Evolutionary conservation across 108 stramenopile genomes (phyloP).

Genomic region (Skeletonema potamos): DNA sequence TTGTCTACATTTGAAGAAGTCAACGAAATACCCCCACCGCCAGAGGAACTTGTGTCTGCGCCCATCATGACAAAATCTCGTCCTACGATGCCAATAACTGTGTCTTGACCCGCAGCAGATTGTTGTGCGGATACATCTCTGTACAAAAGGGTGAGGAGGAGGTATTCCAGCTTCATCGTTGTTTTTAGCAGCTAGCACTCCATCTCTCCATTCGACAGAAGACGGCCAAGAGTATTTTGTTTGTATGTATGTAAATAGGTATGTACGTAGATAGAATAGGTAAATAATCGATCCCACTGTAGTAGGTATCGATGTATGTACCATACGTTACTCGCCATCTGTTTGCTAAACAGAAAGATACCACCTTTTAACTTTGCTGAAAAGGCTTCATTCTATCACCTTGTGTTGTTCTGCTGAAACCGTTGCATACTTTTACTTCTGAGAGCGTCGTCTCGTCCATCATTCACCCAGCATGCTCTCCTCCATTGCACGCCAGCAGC

Average conservation of each 20-base stretch:
- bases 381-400: too few species aligned
- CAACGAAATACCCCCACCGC: constrained; percentile 54
- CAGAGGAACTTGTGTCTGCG: constrained; percentile 61
- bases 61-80: constrained; percentile 79
- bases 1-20: constrained; percentile 74
- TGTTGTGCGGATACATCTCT: constrained; percentile 20
- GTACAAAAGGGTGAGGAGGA: not conserved
- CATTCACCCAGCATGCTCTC: not conserved
- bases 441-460: not conserved
- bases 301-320: too few species aligned
- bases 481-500: not conserved
- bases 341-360: too few species aligned
- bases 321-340: too few species aligned
- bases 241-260: too few species aligned
- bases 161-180: not conserved
- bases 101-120: constrained; percentile 59
- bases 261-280: too few species aligned
- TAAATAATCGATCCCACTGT: too few species aligned
- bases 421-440: too few species aligned
- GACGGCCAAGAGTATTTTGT: too few species aligned
- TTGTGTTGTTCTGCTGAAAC: too few species aligned
- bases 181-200: not conserved
- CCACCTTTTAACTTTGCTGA: too few species aligned
- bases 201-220: too few species aligned
- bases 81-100: constrained; percentile 75